Evolutionary conservation across 768 basidiomycete genomes (phyloP).

Genomic region (Astraeus odoratus): DNA sequence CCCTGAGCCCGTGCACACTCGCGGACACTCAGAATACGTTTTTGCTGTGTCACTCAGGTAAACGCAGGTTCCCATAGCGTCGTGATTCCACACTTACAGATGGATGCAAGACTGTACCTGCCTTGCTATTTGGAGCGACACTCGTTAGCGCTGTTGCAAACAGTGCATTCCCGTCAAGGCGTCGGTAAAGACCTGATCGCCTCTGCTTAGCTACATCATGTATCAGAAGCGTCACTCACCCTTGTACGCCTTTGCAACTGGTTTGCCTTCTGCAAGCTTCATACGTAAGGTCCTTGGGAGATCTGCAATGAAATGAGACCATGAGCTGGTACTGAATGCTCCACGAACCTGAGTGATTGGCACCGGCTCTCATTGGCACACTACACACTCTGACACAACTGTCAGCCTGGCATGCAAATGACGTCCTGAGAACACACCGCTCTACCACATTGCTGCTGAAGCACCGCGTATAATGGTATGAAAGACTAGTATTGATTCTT

Average conservation of each 20-base stretch:
- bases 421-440: constrained; percentile 40
- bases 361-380: constrained; percentile 45
- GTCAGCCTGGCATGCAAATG: neutral
- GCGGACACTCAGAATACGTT: constrained; percentile 56
- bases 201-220: constrained; percentile 3
- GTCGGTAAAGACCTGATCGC: constrained; percentile 44
- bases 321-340: neutral
- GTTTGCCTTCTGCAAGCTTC: constrained; percentile 25
- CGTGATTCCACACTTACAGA: constrained; percentile 25
- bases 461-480: constrained; percentile 50
- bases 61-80: neutral
- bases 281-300: constrained; percentile 36
- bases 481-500: constrained; percentile 27
- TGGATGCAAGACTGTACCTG: constrained; percentile 38
- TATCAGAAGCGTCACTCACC: constrained; percentile 13
- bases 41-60: constrained; percentile 44
- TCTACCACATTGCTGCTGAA: constrained; percentile 41
- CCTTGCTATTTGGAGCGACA: constrained; percentile 45
- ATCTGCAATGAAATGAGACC: constrained; percentile 24
- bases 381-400: constrained; percentile 38
- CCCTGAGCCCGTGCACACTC: constrained; percentile 74
- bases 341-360: constrained; percentile 44
- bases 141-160: constrained; percentile 64
- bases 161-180: constrained; percentile 43
- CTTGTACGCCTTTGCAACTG: constrained; percentile 20